Percentiles rank a stretch among this genome's conserved stretches.
Conservation (phyloP, 1,284 basidiomycete genomes). For the Austroboletus niveus region DNA sequence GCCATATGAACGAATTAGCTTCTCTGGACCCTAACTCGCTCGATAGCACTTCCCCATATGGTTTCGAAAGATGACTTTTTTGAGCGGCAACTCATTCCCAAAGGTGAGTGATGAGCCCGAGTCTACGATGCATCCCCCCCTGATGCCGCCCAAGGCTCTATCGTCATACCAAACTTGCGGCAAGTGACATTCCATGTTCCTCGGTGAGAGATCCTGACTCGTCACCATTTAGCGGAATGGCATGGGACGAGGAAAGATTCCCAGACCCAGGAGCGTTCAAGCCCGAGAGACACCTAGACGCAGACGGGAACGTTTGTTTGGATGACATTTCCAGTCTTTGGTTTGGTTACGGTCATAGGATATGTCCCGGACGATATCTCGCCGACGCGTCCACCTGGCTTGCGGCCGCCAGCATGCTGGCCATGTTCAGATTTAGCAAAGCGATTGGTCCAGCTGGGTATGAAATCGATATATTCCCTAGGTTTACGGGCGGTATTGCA, state of each 20-base stretch:
- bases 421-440: slow-evolving; percentile 21
- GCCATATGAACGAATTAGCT: neutral
- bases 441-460: slow-evolving; percentile 24
- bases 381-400: slow-evolving; percentile 20
- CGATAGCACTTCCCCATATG: slow-evolving; percentile 22
- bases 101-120: slow-evolving; percentile 15
- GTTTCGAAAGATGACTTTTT: slow-evolving; percentile 26
- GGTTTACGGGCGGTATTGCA: slow-evolving; percentile 13
- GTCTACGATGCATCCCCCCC: neutral
- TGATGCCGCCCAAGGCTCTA: slow-evolving; percentile 13
- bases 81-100: slow-evolving; percentile 24
- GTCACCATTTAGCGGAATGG: slow-evolving; percentile 16
- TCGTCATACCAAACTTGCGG: slow-evolving; percentile 24
- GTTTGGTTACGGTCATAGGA: slow-evolving; percentile 25
- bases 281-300: slow-evolving; percentile 23
- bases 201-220: neutral
- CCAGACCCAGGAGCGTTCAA: slow-evolving; percentile 22
- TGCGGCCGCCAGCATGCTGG: slow-evolving; percentile 14
- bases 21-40: neutral
- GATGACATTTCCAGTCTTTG: slow-evolving; percentile 11
- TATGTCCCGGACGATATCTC: slow-evolving; percentile 25
- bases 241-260: slow-evolving; percentile 22
- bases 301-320: slow-evolving; percentile 15
- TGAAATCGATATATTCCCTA: slow-evolving; percentile 23
- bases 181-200: slow-evolving; percentile 1